A percentile compares a stretch with the other conserved stretches of the same genome.
Conservation (phyloP, 2,329 filamentous ascomycete genomes). For the Colletotrichum ledebouriae region DNA sequence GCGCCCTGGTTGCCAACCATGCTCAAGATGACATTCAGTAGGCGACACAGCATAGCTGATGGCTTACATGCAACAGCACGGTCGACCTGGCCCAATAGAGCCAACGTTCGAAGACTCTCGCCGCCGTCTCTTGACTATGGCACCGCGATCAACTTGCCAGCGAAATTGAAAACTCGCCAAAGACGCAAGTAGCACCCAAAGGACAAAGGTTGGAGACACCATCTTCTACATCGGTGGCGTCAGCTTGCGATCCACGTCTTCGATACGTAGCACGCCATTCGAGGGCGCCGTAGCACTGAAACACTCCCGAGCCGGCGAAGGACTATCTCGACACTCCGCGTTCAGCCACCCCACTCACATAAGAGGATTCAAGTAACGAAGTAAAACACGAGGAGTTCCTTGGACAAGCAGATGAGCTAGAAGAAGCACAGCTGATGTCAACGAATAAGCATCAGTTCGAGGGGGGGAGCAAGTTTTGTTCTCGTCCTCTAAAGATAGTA, state of each 20-base stretch:
- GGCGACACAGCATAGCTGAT: neutral
- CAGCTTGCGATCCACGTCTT: neutral
- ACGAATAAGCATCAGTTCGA: neutral
- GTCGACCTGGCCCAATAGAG: slow-evolving; percentile 1
- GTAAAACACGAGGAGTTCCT: neutral
- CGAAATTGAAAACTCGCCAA: slow-evolving; percentile 3
- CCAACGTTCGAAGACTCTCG: neutral
- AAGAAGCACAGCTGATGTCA: neutral
- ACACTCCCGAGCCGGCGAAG: neutral
- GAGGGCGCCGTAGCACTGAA: neutral
- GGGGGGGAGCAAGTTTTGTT: neutral
- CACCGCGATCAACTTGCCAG: neutral
- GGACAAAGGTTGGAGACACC: neutral
- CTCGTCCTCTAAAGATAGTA: slow-evolving; percentile 1
- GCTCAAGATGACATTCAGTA: neutral
- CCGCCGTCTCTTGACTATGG: slow-evolving; percentile 1
- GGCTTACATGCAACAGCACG: neutral
- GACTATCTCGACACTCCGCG: neutral
- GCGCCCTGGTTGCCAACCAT: neutral
- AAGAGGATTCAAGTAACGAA: neutral
- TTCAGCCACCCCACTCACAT: neutral
- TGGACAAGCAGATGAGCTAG: neutral
- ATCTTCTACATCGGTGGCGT: neutral
- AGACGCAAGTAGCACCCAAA: slow-evolving; percentile 2
- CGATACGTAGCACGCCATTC: neutral